These are phyloP conservation scores for Pinus albicaulis DNA, from an alignment of 75 land plant species.

Conservation along the genomic window DNA sequence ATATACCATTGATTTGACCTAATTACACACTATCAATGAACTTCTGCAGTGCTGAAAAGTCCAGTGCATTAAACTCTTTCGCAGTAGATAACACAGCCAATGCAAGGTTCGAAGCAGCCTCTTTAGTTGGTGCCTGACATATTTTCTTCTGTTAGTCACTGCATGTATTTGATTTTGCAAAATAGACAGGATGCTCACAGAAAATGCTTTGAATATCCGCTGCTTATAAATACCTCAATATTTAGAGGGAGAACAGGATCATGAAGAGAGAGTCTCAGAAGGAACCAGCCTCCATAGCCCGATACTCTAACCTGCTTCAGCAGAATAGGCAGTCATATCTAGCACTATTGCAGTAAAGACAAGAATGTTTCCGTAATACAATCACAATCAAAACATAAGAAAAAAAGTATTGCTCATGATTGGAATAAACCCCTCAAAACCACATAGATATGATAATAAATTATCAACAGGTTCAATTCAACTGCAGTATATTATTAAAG, in stretches of 20 bases:
- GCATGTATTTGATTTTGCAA: background rate
- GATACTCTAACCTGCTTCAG: conserved; percentile 80
- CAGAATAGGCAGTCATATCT: conserved; percentile 5
- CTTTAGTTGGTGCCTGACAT: conserved; percentile 72
- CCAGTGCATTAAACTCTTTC: conserved; percentile 71
- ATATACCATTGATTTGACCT: background rate
- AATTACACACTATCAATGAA: conserved; percentile 26
- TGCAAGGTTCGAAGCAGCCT: conserved; percentile 77
- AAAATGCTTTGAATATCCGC: background rate
- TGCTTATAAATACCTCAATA: conserved; percentile 72
- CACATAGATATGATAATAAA: background rate
- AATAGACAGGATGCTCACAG: background rate
- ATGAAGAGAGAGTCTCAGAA: conserved; percentile 93
- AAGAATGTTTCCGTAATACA: background rate
- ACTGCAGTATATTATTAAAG: background rate
- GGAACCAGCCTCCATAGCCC: conserved; percentile 98
- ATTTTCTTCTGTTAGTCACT: background rate
- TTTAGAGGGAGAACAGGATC: conserved; percentile 98
- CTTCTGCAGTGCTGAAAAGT: conserved; percentile 68
- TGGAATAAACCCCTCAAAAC: conserved; percentile 1
- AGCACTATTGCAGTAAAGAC: background rate
- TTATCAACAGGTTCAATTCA: conserved; percentile 6
- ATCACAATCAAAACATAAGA: conserved; percentile 3
- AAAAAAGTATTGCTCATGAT: background rate
- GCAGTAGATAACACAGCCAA: conserved; percentile 55